Base-by-base conservation (phyloP, 176 grass and related monocot genomes). In the Carex scoparia region DNA sequence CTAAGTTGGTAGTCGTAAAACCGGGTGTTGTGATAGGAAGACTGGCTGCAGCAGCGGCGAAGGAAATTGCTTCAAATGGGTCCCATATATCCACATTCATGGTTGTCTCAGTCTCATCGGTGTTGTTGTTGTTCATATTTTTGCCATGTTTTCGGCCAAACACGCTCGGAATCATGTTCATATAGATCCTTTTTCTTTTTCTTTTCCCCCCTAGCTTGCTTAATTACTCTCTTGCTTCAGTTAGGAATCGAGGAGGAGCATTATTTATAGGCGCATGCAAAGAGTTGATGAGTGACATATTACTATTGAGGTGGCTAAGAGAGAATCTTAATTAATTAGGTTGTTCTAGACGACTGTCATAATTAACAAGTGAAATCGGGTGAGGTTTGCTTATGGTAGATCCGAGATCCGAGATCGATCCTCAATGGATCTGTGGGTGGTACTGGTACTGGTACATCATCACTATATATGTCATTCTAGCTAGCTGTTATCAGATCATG, bases 1-100 rank as follows among this genome's bases (percentile, higher is more conserved):
- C 93, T 85, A 92, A 83, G 90, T 82, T 85, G 16, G 90, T 84
- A 42, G 89, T 89, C 38, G 92, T 48, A 80, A 91, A 89, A 60
- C 77, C 37, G 1, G 64, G 63, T 68, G 87, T 4, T 55, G 86
- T 59, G 27, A 73, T 57, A 67, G 63, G 83, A 70, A 79, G 42
- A 33, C 12, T 4, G 38, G 61, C 55, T 31, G 68, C 55, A 1
- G 68, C 53, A 0, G 74, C 70, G 32, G 68, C 11, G 4, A 63
- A 62, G 18, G 84, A 19, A 28, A 81, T 11, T 4, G 57, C 37
- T 19, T 81, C 35, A 9, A 81, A 81, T 3, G 56, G 76, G 32
- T 79, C 76, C 79, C 79, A 81, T 44, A 79, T 57, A 48, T 79
- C 76, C 0, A 19, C 18, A 5, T 2, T 46, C 69, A 72, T 27